Conservation (phyloP, 208 protist genomes). For the Herpetomonas tarakana region DNA sequence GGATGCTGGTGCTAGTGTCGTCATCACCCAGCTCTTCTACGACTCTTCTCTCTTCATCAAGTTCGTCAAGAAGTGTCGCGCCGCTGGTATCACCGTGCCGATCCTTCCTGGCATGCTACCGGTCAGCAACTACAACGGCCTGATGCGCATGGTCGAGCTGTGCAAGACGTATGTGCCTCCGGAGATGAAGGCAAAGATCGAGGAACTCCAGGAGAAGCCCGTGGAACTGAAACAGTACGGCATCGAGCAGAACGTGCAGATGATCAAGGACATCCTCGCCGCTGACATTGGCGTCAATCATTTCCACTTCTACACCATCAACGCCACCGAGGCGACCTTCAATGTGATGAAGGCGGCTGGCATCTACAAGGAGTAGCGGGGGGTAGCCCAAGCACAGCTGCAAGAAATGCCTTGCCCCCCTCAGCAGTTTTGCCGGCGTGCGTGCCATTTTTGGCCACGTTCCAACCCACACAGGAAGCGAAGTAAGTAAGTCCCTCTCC, state of each 20-base stretch:
- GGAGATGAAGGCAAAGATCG: slow-evolving; percentile 40
- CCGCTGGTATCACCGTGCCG: slow-evolving; percentile 89
- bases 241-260: slow-evolving; percentile 49
- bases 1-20: slow-evolving; percentile 94
- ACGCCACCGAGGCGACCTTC: slow-evolving; percentile 36
- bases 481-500: no score
- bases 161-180: slow-evolving; percentile 68
- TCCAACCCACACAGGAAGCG: no score
- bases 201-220: slow-evolving; percentile 58
- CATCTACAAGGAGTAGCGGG: slow-evolving; percentile 23
- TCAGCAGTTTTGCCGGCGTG: no score
- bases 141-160: slow-evolving; percentile 65
- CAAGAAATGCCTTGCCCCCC: neutral
- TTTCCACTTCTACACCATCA: slow-evolving; percentile 81
- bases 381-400: neutral
- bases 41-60: slow-evolving; percentile 89
- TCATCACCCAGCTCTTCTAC: slow-evolving; percentile 98
- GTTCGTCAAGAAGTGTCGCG: slow-evolving; percentile 87
- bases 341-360: slow-evolving; percentile 39
- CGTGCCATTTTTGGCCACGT: no score
- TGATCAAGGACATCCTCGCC: slow-evolving; percentile 54
- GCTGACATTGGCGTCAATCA: slow-evolving; percentile 54
- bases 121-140: slow-evolving; percentile 70
- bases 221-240: slow-evolving; percentile 58
- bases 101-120: slow-evolving; percentile 95